Conservation (phyloP, 441 rosid genomes). For the Eruca vesicaria region DNA sequence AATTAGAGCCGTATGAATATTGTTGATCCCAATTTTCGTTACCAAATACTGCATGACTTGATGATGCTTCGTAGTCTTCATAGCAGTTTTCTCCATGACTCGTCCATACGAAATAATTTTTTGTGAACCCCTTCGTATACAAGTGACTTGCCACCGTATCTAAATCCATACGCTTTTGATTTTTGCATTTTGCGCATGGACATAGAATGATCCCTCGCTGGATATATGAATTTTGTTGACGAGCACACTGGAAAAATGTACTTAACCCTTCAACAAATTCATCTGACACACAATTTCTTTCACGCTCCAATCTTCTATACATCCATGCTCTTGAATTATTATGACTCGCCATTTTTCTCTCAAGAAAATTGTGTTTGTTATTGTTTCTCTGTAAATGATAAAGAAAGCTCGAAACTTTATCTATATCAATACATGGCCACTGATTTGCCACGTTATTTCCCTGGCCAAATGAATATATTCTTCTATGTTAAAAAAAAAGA, state of each 20-base stretch:
- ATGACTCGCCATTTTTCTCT: no score
- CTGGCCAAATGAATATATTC: no score
- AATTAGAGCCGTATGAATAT: not conserved
- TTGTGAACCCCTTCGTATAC: not conserved
- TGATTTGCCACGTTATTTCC: no score
- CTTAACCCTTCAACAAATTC: not conserved
- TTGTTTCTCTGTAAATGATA: no score
- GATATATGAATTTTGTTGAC: not conserved
- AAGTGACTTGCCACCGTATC: not conserved
- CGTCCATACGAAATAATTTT: not conserved
- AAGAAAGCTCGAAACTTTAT: no score
- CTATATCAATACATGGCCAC: no score
- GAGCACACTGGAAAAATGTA: not conserved
- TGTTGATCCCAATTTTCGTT: not conserved
- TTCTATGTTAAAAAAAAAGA: no score
- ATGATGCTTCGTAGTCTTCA: not conserved
- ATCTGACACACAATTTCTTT: not conserved
- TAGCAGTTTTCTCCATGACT: not conserved
- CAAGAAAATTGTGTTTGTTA: no score
- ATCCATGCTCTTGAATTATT: not conserved
- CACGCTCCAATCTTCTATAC: not conserved
- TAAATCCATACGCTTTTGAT: not conserved
- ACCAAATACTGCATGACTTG: not conserved
- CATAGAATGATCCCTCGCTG: not conserved
- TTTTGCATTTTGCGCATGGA: not conserved